Base-by-base conservation (phyloP, 2,329 filamentous ascomycete genomes). In the Hypoxylon sp. region DNA sequence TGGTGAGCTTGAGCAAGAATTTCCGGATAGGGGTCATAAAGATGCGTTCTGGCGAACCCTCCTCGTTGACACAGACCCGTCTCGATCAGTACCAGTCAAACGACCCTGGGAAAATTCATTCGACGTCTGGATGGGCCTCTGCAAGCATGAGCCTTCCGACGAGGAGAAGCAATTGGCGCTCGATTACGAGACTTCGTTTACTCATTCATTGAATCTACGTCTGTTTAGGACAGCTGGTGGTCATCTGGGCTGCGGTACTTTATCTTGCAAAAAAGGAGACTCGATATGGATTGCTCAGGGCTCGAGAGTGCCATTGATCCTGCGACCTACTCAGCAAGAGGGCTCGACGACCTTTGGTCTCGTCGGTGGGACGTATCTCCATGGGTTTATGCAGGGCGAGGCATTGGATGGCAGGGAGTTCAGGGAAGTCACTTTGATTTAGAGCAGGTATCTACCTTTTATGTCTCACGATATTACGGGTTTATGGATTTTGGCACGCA, bases 321-420 rank as follows among this genome's bases (percentile, higher is more conserved):
- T 73, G 22, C 61, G 72, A 14, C 59, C 48, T 14, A 46, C 50
- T 6, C 13, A 14, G 31, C 14, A 31, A 33, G 49, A 14, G 3
- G 55, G 14, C 7, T 10, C 35, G 20, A 48, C 31, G 13, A 46
- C 46, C 2, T 73, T 70, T 50, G 33, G 61, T 7, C 72, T 73
- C 27, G 72, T 72, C 27, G 70, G 72, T 5, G 72, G 72, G 10
- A 67, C 72, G 10, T 73, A 73, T 53, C 42, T 73, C 7, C 72
- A 73, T 48, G 68, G 72, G 14, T 73, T 69, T 25, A 73, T 73
- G 72, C 72, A 73, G 46, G 72, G 72, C 3, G 72, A 73, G 57
- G 70, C 67, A 13, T 53, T 72, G 40, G 30, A 31, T 2, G 58
- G 49, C 1, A 58, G 48, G 35, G 60, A 70, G 53, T 68, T 65